phyloP scores from a whole-genome alignment of 805 yeast genomes.

The Candida succiphila region DNA sequence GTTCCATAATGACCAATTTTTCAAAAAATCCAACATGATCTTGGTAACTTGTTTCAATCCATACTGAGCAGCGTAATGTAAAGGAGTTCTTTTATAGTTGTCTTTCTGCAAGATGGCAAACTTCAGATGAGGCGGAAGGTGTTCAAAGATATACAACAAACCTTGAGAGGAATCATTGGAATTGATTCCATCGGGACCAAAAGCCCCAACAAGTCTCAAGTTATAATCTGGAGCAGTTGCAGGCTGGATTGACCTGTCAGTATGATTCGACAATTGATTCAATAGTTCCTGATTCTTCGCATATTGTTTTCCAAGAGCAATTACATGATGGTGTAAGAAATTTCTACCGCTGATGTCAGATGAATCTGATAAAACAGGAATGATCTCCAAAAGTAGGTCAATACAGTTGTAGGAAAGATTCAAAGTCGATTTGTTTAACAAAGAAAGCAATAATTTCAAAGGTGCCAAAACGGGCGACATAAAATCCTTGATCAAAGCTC shows the following conservation, averaged over 20 bases:
- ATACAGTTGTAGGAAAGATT: conserved; percentile 47
- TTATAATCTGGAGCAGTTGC: conserved; percentile 45
- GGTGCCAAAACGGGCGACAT: conserved; percentile 42
- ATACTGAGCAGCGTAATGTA: conserved; percentile 84
- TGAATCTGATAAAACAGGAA: conserved; percentile 48
- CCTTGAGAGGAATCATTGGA: conserved; percentile 51
- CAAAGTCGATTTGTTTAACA: conserved; percentile 58
- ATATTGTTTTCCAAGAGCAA: conserved; percentile 63
- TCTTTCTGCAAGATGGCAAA: conserved; percentile 57
- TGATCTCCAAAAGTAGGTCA: conserved; percentile 38
- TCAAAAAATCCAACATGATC: conserved; percentile 44
- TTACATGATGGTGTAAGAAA: conserved; percentile 76
- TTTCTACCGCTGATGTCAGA: conserved; percentile 75
- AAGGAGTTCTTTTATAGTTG: conserved; percentile 70
- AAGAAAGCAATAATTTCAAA: conserved; percentile 43
- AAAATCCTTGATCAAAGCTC: conserved; percentile 31
- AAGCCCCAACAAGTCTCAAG: conserved; percentile 39
- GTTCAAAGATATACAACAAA: conserved; percentile 45
- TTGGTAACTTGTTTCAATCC: conserved; percentile 61
- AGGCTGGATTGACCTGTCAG: conserved; percentile 22
- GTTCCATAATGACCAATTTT: conserved; percentile 51
- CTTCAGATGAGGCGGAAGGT: conserved; percentile 44
- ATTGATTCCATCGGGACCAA: conserved; percentile 54
- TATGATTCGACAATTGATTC: conserved; percentile 2
- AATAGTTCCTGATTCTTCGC: conserved; percentile 18